Conservation (phyloP, 2,329 filamentous ascomycete genomes). For the Chaetomium olivaceum region DNA sequence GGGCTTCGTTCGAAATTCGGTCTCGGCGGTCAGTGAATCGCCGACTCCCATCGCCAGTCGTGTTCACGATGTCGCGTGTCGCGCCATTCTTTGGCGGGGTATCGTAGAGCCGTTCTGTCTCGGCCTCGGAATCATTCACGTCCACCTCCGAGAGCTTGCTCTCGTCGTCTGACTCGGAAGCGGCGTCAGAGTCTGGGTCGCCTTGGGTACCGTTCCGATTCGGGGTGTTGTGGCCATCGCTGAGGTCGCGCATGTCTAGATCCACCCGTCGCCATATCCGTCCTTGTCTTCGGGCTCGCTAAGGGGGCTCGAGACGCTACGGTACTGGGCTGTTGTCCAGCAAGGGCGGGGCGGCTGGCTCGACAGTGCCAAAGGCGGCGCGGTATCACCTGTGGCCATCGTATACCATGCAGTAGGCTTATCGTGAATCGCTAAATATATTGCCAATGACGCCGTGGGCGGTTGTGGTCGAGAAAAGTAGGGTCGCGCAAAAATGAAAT, state of each 20-base stretch:
- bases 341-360: slow-evolving; percentile 50
- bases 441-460: slow-evolving; percentile 22
- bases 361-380: slow-evolving; percentile 51
- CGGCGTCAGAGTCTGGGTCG: slow-evolving; percentile 32
- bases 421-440: not conserved
- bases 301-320: slow-evolving; percentile 82
- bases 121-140: slow-evolving; percentile 75
- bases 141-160: slow-evolving; percentile 56
- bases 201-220: slow-evolving; percentile 29
- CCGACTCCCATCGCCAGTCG: slow-evolving; percentile 60
- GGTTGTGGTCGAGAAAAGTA: slow-evolving; percentile 21
- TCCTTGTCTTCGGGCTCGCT: slow-evolving; percentile 88
- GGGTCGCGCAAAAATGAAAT: slow-evolving; percentile 31
- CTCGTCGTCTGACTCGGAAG: slow-evolving; percentile 39
- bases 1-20: slow-evolving; percentile 63
- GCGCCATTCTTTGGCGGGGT: slow-evolving; percentile 67
- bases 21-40: slow-evolving; percentile 53
- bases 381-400: slow-evolving; percentile 55
- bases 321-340: slow-evolving; percentile 62
- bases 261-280: slow-evolving; percentile 65
- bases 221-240: slow-evolving; percentile 22
- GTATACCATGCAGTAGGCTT: slow-evolving; percentile 30
- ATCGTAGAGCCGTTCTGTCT: slow-evolving; percentile 88
- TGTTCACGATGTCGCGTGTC: slow-evolving; percentile 38
- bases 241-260: slow-evolving; percentile 40